phyloP scores from a whole-genome alignment of 2,329 filamentous ascomycete genomes.

The Colletotrichum tropicale region DNA sequence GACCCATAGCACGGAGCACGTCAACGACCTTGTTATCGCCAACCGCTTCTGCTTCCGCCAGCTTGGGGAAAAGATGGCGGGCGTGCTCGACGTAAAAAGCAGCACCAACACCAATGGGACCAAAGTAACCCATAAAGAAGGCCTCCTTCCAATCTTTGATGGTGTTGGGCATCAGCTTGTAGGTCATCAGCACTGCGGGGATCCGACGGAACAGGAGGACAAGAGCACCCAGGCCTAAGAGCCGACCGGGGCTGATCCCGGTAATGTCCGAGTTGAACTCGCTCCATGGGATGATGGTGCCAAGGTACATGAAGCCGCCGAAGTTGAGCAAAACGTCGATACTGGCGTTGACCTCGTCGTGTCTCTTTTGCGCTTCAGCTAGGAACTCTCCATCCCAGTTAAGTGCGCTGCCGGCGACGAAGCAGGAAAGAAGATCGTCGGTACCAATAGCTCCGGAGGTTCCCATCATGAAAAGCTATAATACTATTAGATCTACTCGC shows the following conservation, averaged over 20 bases:
- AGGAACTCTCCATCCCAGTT: slow-evolving; percentile 69
- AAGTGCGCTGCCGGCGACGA: slow-evolving; percentile 61
- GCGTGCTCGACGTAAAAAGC: slow-evolving; percentile 72
- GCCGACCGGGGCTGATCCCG: slow-evolving; percentile 54
- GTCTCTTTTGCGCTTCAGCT: slow-evolving; percentile 56
- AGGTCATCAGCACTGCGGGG: slow-evolving; percentile 57
- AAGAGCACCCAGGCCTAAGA: slow-evolving; percentile 56
- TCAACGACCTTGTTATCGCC: slow-evolving; percentile 36
- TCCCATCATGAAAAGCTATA: slow-evolving; percentile 60
- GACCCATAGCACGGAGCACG: slow-evolving; percentile 39
- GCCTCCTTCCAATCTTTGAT: slow-evolving; percentile 61
- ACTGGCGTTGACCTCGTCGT: slow-evolving; percentile 65
- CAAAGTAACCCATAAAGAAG: slow-evolving; percentile 71
- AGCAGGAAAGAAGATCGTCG: slow-evolving; percentile 65
- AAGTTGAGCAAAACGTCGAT: slow-evolving; percentile 65
- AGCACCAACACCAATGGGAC: slow-evolving; percentile 78
- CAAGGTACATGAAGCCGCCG: slow-evolving; percentile 65
- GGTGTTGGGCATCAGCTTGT: slow-evolving; percentile 58
- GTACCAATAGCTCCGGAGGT: slow-evolving; percentile 62
- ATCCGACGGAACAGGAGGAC: slow-evolving; percentile 61
- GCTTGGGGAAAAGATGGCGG: slow-evolving; percentile 42
- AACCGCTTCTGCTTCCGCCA: slow-evolving; percentile 32
- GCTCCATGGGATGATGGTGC: slow-evolving; percentile 58
- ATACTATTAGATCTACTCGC: neutral
- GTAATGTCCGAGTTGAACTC: slow-evolving; percentile 58